phyloP scores from a whole-genome alignment of 495 filamentous ascomycete genomes.

The Tuber umbilicatum region DNA sequence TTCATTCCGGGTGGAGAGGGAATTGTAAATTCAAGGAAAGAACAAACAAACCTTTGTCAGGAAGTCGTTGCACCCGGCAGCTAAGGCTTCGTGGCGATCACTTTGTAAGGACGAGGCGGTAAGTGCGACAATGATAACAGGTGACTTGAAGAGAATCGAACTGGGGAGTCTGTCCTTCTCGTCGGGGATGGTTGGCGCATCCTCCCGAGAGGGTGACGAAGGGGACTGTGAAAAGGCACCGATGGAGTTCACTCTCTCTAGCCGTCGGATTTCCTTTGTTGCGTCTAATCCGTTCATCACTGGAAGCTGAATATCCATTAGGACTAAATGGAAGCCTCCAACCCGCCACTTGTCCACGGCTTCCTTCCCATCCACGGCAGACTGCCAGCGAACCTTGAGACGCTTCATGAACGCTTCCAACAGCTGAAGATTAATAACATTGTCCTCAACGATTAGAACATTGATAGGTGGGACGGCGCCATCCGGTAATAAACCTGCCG shows the following conservation, averaged over 20 bases:
- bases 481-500: slow-evolving; percentile 59
- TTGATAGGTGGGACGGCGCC: slow-evolving; percentile 92
- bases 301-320: slow-evolving; percentile 98
- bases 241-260: slow-evolving; percentile 84
- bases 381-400: slow-evolving; percentile 95
- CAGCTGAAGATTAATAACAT: slow-evolving; percentile 89
- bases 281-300: slow-evolving; percentile 96
- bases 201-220: slow-evolving; percentile 43
- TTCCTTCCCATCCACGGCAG: slow-evolving; percentile 86
- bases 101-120: slow-evolving; percentile 89
- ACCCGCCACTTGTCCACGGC: slow-evolving; percentile 87
- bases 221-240: slow-evolving; percentile 52
- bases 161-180: slow-evolving; percentile 50
- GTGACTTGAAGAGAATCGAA: slow-evolving; percentile 77
- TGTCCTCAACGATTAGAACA: slow-evolving; percentile 96
- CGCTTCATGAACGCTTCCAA: slow-evolving; percentile 95
- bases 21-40: slow-evolving; percentile 9
- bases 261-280: slow-evolving; percentile 87
- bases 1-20: neutral
- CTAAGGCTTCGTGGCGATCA: slow-evolving; percentile 88
- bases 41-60: slow-evolving; percentile 74
- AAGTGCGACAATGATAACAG: slow-evolving; percentile 94
- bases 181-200: slow-evolving; percentile 35
- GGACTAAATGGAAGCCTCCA: slow-evolving; percentile 92
- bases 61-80: slow-evolving; percentile 97